Evolutionary conservation across 768 basidiomycete species (phyloP).

Genomic region (Daedalea quercina): DNA sequence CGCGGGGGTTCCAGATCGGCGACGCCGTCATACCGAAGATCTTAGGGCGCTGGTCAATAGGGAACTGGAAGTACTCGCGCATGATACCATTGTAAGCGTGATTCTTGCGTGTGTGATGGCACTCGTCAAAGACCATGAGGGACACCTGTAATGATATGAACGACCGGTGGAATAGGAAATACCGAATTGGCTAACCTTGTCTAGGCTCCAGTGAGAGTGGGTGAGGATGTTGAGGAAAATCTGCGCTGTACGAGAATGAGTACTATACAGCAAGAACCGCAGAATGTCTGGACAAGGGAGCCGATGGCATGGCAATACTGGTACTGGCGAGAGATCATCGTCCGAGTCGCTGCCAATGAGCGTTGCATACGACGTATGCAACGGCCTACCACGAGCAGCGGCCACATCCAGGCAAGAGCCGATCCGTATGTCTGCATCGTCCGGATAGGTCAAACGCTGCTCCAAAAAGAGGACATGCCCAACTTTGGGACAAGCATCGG

Average conservation of each 20-base stretch:
- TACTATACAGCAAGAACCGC: not conserved
- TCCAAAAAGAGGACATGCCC: too few relatives aligned
- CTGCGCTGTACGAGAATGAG: conserved; percentile 44
- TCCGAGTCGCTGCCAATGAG: too few relatives aligned
- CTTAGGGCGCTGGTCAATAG: conserved; percentile 49
- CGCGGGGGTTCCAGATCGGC: conserved; percentile 75
- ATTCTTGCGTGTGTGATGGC: conserved; percentile 50
- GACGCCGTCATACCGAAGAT: conserved; percentile 94
- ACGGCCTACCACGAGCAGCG: too few relatives aligned
- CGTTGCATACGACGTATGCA: too few relatives aligned
- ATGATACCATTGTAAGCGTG: conserved; percentile 55
- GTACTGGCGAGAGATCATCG: too few relatives aligned
- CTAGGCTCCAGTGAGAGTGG: conserved; percentile 76
- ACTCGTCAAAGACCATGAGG: conserved; percentile 51
- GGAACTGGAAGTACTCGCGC: conserved; percentile 46
- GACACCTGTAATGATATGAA: conserved; percentile 35
- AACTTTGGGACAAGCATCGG: too few relatives aligned
- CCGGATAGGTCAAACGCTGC: too few relatives aligned
- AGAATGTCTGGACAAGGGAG: not conserved
- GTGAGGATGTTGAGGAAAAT: conserved; percentile 76
- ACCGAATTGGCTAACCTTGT: conserved; percentile 32
- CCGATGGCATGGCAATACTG: too few relatives aligned
- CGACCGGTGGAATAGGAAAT: not conserved
- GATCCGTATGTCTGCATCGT: too few relatives aligned
- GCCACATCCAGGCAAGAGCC: too few relatives aligned